Conservation (phyloP, 2,329 filamentous ascomycete genomes). For the Neofusicoccum laricinum region DNA sequence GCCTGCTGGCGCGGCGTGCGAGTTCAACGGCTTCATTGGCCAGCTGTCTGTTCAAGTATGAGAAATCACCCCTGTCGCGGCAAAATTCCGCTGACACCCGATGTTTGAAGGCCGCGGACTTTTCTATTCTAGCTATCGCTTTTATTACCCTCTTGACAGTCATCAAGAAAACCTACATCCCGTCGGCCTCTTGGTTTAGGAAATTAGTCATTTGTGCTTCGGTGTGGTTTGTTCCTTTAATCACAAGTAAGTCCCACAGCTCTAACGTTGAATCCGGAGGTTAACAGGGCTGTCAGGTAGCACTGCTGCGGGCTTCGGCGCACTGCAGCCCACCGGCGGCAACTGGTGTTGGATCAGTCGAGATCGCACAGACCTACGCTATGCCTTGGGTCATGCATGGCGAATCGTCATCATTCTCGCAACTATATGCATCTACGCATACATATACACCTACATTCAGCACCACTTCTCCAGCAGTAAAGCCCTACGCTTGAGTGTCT, state of each 20-base stretch:
- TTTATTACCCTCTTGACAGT: slow-evolving; percentile 44
- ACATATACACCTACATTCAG: slow-evolving; percentile 39
- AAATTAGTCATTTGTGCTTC: slow-evolving; percentile 36
- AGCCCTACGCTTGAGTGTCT: not conserved
- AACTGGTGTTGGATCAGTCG: slow-evolving; percentile 51
- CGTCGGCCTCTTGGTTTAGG: slow-evolving; percentile 26
- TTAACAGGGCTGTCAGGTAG: slow-evolving; percentile 1
- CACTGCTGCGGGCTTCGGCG: slow-evolving; percentile 2
- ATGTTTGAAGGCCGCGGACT: slow-evolving; percentile 27
- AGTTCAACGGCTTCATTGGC: slow-evolving; percentile 44
- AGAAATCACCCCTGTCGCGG: not conserved
- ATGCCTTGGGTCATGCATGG: slow-evolving; percentile 47
- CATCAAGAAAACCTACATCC: slow-evolving; percentile 33
- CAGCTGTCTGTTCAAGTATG: slow-evolving; percentile 46
- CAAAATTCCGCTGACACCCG: not conserved
- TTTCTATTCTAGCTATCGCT: slow-evolving; percentile 46
- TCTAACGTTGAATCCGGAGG: not conserved
- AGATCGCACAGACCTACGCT: slow-evolving; percentile 40
- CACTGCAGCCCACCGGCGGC: slow-evolving; percentile 41
- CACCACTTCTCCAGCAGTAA: slow-evolving; percentile 9
- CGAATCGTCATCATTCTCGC: slow-evolving; percentile 43
- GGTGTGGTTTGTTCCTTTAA: slow-evolving; percentile 42
- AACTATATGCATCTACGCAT: slow-evolving; percentile 43
- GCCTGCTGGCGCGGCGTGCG: slow-evolving; percentile 33
- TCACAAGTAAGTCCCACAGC: slow-evolving; percentile 30